Percentiles rank a stretch among this genome's conserved stretches.
Evolutionary conservation across 2,329 filamentous ascomycete genomes (phyloP).

Genomic region (Stemphylium vesicarium): DNA sequence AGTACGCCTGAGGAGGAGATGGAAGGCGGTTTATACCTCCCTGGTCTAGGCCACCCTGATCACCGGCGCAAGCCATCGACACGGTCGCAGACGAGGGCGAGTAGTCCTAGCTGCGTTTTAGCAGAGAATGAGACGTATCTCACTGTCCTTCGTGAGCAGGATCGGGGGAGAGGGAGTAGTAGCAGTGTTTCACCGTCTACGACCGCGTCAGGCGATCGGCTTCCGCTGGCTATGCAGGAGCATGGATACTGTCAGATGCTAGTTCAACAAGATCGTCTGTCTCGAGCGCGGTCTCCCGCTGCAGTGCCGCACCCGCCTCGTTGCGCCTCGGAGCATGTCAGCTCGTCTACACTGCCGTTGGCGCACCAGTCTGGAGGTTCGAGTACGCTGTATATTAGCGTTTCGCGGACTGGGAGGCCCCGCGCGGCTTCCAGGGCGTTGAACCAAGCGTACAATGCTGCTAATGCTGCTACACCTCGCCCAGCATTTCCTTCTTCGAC

Average conservation of each 20-base stretch:
- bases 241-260: no score
- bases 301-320: no score
- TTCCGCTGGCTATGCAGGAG: no score
- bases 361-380: background rate
- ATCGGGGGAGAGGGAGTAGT: no score
- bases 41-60: background rate
- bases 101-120: background rate
- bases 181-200: no score
- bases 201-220: no score
- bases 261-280: no score
- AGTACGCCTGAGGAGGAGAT: background rate
- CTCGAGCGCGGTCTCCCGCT: no score
- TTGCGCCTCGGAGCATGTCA: no score
- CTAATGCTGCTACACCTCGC: background rate
- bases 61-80: background rate
- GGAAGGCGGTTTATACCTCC: slow-evolving; percentile 1
- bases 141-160: no score
- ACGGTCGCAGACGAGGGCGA: background rate
- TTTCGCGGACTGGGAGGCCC: slow-evolving; percentile 14
- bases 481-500: no score
- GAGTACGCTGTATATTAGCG: background rate
- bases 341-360: background rate
- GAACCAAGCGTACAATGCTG: slow-evolving; percentile 26
- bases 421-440: slow-evolving; percentile 24
- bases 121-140: background rate